Evolutionary conservation across 2,329 filamentous ascomycete genomes (phyloP).

Genomic region (Ophiostoma pallidulum): DNA sequence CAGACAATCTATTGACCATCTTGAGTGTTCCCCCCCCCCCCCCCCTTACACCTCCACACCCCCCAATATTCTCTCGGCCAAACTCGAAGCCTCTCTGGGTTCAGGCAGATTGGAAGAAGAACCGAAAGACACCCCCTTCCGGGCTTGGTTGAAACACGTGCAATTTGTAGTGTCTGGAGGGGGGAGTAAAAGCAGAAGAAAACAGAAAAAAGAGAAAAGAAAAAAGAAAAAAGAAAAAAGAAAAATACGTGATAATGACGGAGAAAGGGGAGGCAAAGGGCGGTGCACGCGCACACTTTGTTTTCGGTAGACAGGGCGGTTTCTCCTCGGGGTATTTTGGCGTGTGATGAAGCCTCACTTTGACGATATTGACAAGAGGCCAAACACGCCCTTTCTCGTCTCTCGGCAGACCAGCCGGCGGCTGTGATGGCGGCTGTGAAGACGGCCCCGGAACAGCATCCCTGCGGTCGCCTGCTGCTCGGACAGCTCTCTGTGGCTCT

Average conservation of each 20-base stretch:
- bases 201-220: not conserved
- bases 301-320: conserved; percentile 3
- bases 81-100: not conserved
- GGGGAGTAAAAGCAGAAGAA: not conserved
- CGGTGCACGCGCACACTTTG: too few relatives aligned
- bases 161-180: conserved; percentile 7
- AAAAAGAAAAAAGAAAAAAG: not conserved
- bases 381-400: not conserved
- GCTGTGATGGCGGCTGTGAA: too few relatives aligned
- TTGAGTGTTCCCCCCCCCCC: too few relatives aligned
- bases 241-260: not conserved
- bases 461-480: too few relatives aligned
- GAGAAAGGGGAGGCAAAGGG: too few relatives aligned
- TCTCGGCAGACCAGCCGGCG: not conserved
- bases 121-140: conserved; percentile 9
- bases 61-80: not conserved
- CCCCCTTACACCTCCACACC: too few relatives aligned
- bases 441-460: too few relatives aligned
- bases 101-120: conserved; percentile 9
- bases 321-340: conserved; percentile 1
- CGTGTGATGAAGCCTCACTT: not conserved
- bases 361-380: not conserved
- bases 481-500: too few relatives aligned
- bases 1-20: too few relatives aligned
- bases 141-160: conserved; percentile 7